Base-by-base conservation (phyloP, 2,329 filamentous ascomycete genomes). In the Diplodia scrobiculata region DNA sequence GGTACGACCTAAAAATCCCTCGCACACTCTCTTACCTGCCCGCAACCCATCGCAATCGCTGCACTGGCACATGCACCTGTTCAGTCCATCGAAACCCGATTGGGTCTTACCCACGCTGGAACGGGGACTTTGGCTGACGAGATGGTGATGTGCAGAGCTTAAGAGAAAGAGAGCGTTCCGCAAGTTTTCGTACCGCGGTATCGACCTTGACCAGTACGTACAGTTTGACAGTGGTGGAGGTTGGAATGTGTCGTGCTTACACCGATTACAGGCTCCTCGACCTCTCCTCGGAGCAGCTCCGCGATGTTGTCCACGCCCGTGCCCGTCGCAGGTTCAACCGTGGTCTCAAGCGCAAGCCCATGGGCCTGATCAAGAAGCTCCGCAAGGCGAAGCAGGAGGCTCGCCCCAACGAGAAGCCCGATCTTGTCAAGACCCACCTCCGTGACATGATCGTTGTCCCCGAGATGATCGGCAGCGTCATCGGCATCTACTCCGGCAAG, bases 341-440 rank as follows among this genome's bases (percentile, higher is more conserved):
- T 76, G 95, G 95, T 79, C 90, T 99, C 79, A 99, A 98, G 91
- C 93, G 95, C 87, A 96, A 96, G 88, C 95, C 95, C 78, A 98
- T 99, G 95, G 95, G 95, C 78, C 87, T 99, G 79, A 98, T 99
- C 89, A 98, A 98, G 92, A 99, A 99, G 90, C 92, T 99, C 79
- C 94, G 95, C 83, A 98, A 97, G 88, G 90, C 95, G 76, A 97
- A 97, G 90, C 92, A 96, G 84, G 92, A 97, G 86, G 93, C 93
- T 77, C 92, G 91, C 86, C 95, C 95, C 81, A 99, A 99, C 86
- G 94, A 98, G 92, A 97, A 98, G 91, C 94, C 94, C 81, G 93
- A 97, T 80, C 87, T 95, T 79, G 94, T 98, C 87, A 97, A 97
- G 91, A 99, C 94, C 71, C 94, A 99, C 83, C 90, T 99, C 79